A percentile compares a stretch with the other conserved stretches of the same genome.
Conservation (phyloP, 2,329 filamentous ascomycete genomes). For the Dichotomopilus funicola region DNA sequence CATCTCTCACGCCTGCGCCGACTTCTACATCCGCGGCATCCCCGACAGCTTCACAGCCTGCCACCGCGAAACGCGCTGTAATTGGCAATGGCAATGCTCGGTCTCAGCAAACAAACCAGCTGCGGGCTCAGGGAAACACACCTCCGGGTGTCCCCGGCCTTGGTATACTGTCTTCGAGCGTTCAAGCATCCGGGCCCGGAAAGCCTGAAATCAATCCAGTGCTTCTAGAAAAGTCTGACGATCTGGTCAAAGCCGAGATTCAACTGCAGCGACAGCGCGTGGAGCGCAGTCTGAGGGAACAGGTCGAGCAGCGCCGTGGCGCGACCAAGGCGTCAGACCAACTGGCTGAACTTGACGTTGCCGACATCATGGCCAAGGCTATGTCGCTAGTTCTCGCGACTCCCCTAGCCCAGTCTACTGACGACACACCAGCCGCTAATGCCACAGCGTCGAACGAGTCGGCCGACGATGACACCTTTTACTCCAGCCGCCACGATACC, state of each 20-base stretch:
- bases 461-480: conserved; percentile 90
- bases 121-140: conserved; percentile 15
- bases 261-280: conserved; percentile 73
- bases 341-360: conserved; percentile 60
- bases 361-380: conserved; percentile 66
- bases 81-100: conserved; percentile 19
- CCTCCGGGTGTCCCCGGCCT: conserved; percentile 21
- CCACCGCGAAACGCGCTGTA: conserved; percentile 7
- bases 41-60: conserved; percentile 5
- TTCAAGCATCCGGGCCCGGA: conserved; percentile 37
- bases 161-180: conserved; percentile 12
- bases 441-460: conserved; percentile 65
- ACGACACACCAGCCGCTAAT: conserved; percentile 48
- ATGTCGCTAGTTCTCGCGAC: conserved; percentile 64
- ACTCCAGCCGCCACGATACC: conserved; percentile 89
- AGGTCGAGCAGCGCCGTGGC: conserved; percentile 58
- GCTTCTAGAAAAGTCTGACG: conserved; percentile 78
- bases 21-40: conserved; percentile 9
- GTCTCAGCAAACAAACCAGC: conserved; percentile 19
- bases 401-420: conserved; percentile 52
- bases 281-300: conserved; percentile 70
- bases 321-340: conserved; percentile 43
- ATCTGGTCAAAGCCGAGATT: conserved; percentile 74
- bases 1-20: conserved; percentile 1
- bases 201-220: conserved; percentile 73